Conservation (phyloP, 1,139 yeast species). For the Lodderomyces elongisporus region DNA sequence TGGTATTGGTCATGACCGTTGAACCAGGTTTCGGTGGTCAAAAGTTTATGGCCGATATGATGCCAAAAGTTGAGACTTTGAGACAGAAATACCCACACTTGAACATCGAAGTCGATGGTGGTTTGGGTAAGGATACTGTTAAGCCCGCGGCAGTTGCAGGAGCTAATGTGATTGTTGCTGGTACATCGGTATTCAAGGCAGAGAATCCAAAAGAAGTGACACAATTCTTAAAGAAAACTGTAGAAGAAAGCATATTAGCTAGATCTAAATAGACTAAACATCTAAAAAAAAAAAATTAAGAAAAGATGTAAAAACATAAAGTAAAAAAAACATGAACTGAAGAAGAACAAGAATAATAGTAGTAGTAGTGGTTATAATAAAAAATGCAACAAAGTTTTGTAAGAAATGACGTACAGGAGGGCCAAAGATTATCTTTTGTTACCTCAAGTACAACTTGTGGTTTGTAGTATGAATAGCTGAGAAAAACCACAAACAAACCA, state of each 20-base stretch:
- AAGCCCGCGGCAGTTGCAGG: conserved; percentile 89
- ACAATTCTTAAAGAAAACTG: conserved; percentile 57
- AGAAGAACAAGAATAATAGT: not conserved
- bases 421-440: no score
- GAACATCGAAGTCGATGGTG: conserved; percentile 96
- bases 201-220: conserved; percentile 72
- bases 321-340: not conserved
- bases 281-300: conserved; percentile 2
- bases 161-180: conserved; percentile 97
- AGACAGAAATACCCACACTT: conserved; percentile 71
- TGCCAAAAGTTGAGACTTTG: conserved; percentile 84
- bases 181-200: conserved; percentile 89
- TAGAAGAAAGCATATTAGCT: conserved; percentile 23
- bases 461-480: no score
- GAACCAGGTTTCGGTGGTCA: conserved; percentile 99
- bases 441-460: no score
- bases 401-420: no score
- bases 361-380: no score
- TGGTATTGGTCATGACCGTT: conserved; percentile 96
- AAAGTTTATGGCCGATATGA: conserved; percentile 90
- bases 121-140: conserved; percentile 80
- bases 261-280: conserved; percentile 11
- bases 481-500: no score
- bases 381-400: no score
- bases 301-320: not conserved